Evolutionary conservation across 2,329 filamentous ascomycete genomes (phyloP).

Genomic region (Hypocreales sp.): DNA sequence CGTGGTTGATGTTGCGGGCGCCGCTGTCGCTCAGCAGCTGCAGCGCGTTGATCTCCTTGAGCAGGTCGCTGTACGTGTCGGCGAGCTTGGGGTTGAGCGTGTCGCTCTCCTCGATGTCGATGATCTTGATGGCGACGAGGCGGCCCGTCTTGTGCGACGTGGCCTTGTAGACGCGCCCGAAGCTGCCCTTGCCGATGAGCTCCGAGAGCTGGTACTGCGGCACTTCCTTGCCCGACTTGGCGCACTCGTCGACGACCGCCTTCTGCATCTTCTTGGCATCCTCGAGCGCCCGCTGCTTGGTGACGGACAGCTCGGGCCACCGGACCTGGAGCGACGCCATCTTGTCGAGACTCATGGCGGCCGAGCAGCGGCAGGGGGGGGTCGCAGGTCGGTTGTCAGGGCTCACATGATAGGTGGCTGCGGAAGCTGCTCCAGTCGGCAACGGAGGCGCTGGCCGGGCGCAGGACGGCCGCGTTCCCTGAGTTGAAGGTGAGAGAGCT

Average conservation of each 20-base stretch:
- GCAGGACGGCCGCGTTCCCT: too few relatives aligned
- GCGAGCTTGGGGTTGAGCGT: conserved; percentile 47
- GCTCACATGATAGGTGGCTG: too few relatives aligned
- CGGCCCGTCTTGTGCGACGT: conserved; percentile 26
- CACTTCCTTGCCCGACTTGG: conserved; percentile 40
- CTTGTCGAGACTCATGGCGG: too few relatives aligned
- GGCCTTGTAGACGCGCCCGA: conserved; percentile 59
- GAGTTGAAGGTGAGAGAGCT: too few relatives aligned
- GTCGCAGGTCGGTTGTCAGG: too few relatives aligned
- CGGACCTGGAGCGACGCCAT: conserved; percentile 25
- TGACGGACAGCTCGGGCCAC: conserved; percentile 26
- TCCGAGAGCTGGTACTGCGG: conserved; percentile 56
- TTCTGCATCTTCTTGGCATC: conserved; percentile 58
- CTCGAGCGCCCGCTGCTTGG: conserved; percentile 45
- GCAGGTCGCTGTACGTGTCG: conserved; percentile 53
- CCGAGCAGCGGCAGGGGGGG: too few relatives aligned
- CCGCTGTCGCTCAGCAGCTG: conserved; percentile 58
- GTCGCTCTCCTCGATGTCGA: conserved; percentile 69
- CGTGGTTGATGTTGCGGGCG: conserved; percentile 66
- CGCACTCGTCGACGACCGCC: conserved; percentile 45
- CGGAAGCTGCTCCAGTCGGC: too few relatives aligned
- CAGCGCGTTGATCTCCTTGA: conserved; percentile 54
- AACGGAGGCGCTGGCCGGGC: too few relatives aligned
- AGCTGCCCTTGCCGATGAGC: conserved; percentile 61
- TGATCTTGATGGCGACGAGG: conserved; percentile 66